Evolutionary conservation across 2,329 filamentous ascomycete genomes (phyloP).

Genomic region (Penicillium sp.): DNA sequence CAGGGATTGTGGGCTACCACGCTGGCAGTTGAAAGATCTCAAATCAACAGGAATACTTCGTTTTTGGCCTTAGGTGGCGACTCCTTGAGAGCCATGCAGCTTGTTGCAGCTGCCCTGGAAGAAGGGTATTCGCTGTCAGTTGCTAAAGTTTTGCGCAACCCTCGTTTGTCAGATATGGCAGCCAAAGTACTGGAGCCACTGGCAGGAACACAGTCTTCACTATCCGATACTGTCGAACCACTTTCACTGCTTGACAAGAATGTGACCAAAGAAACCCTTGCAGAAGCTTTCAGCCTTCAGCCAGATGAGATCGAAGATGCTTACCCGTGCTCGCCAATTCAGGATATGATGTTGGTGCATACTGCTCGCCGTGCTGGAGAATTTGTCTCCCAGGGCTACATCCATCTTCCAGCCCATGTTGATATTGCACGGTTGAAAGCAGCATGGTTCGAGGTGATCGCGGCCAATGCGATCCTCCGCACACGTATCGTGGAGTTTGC

Average conservation of each 20-base stretch:
- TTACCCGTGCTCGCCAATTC: background rate
- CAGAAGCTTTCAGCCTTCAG: background rate
- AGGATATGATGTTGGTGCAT: background rate
- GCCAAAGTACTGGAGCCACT: background rate
- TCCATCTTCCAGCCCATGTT: background rate
- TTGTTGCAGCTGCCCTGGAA: background rate
- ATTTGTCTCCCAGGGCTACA: background rate
- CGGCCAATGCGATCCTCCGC: background rate
- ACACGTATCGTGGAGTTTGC: background rate
- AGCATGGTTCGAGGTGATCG: background rate
- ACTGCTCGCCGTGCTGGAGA: background rate
- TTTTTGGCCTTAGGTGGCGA: background rate
- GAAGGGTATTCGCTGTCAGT: background rate
- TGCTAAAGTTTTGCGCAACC: background rate
- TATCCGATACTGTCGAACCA: background rate
- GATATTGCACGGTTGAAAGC: background rate
- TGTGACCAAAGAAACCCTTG: background rate
- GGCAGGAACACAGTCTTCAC: background rate
- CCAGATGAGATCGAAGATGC: background rate
- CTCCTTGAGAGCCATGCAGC: background rate
- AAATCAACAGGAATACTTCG: background rate
- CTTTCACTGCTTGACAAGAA: background rate
- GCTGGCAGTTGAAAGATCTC: background rate
- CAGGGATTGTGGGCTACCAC: background rate
- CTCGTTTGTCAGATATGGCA: background rate